phyloP scores from a whole-genome alignment of 352 stramenopile species.

The Phytophthora quininea region DNA sequence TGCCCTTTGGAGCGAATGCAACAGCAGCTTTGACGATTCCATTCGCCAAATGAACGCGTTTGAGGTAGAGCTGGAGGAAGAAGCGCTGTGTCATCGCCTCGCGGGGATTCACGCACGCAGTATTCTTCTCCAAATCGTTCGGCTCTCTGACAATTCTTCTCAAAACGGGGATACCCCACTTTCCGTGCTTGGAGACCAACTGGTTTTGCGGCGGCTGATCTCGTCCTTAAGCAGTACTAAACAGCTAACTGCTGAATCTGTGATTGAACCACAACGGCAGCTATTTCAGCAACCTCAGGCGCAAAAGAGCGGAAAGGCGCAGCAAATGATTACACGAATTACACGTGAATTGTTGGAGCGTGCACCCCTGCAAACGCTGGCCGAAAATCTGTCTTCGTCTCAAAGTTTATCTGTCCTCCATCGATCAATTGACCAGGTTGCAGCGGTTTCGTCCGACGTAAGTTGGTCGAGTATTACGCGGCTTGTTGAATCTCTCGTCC shows the following conservation, averaged over 20 bases:
- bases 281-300: conserved; percentile 28
- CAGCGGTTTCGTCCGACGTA: conserved; percentile 14
- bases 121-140: conserved; percentile 69
- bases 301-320: conserved; percentile 46
- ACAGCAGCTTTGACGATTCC: conserved; percentile 61
- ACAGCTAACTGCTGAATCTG: conserved; percentile 3
- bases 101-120: conserved; percentile 68
- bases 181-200: conserved; percentile 60
- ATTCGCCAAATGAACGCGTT: conserved; percentile 61
- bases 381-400: conserved; percentile 52
- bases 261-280: conserved; percentile 12
- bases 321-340: conserved; percentile 72
- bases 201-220: conserved; percentile 76
- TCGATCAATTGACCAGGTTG: conserved; percentile 52
- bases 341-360: conserved; percentile 44
- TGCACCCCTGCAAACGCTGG: conserved; percentile 50
- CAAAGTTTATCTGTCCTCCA: conserved; percentile 62
- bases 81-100: conserved; percentile 61
- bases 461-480: conserved; percentile 29
- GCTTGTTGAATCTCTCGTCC: conserved; percentile 39
- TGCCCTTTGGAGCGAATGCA: conserved; percentile 75
- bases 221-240: conserved; percentile 42
- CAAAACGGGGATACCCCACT: conserved; percentile 42
- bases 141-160: conserved; percentile 45
- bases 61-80: conserved; percentile 75